Conservation (phyloP, 2,329 filamentous ascomycete species). For the Claviceps digitariae region DNA sequence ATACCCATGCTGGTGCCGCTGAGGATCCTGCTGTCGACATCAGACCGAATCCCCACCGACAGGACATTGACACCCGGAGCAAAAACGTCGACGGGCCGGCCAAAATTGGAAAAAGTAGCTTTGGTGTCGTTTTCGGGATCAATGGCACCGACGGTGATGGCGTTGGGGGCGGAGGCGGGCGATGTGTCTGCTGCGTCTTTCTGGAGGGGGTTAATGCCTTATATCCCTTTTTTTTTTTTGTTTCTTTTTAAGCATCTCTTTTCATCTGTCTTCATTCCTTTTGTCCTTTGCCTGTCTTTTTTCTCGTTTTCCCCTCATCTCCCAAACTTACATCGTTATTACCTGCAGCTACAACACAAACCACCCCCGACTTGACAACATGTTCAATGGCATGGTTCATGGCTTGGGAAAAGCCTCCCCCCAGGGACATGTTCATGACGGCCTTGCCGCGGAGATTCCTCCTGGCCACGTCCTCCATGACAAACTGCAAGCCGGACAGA, state of each 20-base stretch:
- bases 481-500: constrained; percentile 45
- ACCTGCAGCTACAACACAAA: constrained; percentile 46
- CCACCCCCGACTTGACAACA: constrained; percentile 35
- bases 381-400: constrained; percentile 42
- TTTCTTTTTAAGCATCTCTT: not conserved
- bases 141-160: constrained; percentile 47
- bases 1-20: constrained; percentile 46
- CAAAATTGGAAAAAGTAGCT: constrained; percentile 47
- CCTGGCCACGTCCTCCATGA: constrained; percentile 31
- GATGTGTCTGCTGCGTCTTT: constrained; percentile 36
- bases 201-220: constrained; percentile 8
- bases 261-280: not conserved
- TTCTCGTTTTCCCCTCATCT: not conserved
- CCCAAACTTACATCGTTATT: constrained; percentile 33
- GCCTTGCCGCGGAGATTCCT: constrained; percentile 34
- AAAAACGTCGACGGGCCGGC: constrained; percentile 37
- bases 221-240: constrained; percentile 2
- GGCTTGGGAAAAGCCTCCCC: constrained; percentile 32
- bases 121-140: constrained; percentile 34
- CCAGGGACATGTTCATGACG: constrained; percentile 52
- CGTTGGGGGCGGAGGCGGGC: constrained; percentile 40
- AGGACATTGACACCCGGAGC: constrained; percentile 41
- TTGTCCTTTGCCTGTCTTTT: not conserved
- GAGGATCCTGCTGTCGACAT: constrained; percentile 30
- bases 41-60: constrained; percentile 36